Evolutionary conservation across 176 grass and related monocot genomes (phyloP).

Genomic region (Carex parvula): DNA sequence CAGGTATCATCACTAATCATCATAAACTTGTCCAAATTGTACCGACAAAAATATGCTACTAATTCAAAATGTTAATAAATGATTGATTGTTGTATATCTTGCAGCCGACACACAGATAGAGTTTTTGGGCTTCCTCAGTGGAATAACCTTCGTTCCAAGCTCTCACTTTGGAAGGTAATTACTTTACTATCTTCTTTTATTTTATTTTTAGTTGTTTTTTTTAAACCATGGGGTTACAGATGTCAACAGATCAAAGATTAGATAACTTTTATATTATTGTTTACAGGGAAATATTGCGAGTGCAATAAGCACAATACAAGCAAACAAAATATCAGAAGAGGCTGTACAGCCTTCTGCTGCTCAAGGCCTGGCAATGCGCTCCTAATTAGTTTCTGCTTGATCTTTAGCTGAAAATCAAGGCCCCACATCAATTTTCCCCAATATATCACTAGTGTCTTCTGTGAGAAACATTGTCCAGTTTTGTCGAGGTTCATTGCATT

Average conservation of each 20-base stretch:
- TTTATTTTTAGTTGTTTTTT: not conserved
- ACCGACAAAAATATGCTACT: not conserved
- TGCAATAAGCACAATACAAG: slow-evolving; percentile 81
- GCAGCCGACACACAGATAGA: slow-evolving; percentile 65
- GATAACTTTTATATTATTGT: not conserved
- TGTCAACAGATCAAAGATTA: not conserved
- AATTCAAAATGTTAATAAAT: not conserved
- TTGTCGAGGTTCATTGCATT: slow-evolving; percentile 14
- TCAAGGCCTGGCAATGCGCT: slow-evolving; percentile 56
- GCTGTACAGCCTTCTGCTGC: slow-evolving; percentile 39
- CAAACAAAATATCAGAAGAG: slow-evolving; percentile 76
- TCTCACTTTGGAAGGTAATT: slow-evolving; percentile 82
- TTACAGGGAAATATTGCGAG: slow-evolving; percentile 70
- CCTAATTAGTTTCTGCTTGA: slow-evolving; percentile 16
- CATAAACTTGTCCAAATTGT: not conserved
- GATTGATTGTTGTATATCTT: slow-evolving; percentile 7
- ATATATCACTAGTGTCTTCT: slow-evolving; percentile 6
- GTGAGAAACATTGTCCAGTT: not conserved
- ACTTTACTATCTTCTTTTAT: not conserved
- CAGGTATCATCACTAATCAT: slow-evolving; percentile 37
- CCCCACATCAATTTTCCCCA: not conserved
- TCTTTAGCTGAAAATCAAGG: slow-evolving; percentile 6
- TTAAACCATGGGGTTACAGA: not conserved
- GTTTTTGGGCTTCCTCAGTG: slow-evolving; percentile 73
- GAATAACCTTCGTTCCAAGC: slow-evolving; percentile 75